phyloP scores from a whole-genome alignment of 129 eudicot genomes.

The Artemisia argyi region DNA sequence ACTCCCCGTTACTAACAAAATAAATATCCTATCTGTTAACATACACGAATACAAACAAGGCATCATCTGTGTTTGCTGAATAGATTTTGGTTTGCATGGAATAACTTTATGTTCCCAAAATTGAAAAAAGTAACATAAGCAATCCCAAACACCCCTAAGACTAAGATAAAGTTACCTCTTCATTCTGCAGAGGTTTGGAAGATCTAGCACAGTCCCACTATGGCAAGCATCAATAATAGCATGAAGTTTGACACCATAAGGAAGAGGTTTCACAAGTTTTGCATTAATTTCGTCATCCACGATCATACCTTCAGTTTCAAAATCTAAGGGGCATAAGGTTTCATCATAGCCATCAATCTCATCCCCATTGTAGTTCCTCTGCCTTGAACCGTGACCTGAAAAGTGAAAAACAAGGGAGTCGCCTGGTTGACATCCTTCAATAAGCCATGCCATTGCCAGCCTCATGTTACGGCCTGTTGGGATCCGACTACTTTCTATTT shows the following conservation, averaged over 20 bases:
- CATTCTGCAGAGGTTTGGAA: constrained; percentile 92
- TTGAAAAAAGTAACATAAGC: too few species aligned
- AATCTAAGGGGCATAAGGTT: constrained; percentile 93
- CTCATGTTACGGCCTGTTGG: constrained; percentile 85
- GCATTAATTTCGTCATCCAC: constrained; percentile 91
- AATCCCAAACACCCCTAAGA: too few species aligned
- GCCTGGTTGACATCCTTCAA: constrained; percentile 84
- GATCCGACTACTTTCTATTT: constrained; percentile 68
- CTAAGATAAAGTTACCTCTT: constrained; percentile 46
- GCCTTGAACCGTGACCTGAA: constrained; percentile 95
- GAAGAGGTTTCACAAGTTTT: constrained; percentile 76
- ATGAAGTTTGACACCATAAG: constrained; percentile 82
- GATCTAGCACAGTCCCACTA: constrained; percentile 92
- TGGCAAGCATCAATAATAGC: constrained; percentile 98
- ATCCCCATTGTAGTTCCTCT: constrained; percentile 77
- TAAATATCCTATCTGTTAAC: not conserved
- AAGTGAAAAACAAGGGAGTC: constrained; percentile 89
- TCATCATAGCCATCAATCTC: constrained; percentile 97
- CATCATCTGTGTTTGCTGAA: not conserved
- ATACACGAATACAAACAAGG: not conserved
- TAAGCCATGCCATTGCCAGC: constrained; percentile 80
- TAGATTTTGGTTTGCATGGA: not conserved
- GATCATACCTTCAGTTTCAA: constrained; percentile 93
- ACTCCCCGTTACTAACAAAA: constrained; percentile 59
- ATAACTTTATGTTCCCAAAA: too few species aligned